phyloP scores from a whole-genome alignment of 2,329 filamentous ascomycete species.

The Ophiostoma sp. region DNA sequence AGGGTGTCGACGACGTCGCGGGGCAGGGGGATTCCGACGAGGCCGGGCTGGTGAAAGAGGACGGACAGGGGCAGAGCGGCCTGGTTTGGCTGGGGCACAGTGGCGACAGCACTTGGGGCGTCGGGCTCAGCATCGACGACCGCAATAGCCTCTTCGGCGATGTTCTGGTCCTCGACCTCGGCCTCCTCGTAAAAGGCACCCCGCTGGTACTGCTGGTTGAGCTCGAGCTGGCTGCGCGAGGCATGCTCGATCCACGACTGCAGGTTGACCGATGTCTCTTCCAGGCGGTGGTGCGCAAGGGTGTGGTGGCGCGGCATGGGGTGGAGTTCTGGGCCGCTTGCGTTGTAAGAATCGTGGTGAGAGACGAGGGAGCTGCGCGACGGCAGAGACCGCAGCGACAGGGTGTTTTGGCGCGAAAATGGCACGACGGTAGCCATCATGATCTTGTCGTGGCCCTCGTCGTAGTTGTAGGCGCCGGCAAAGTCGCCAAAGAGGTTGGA shows the following conservation, averaged over 20 bases:
- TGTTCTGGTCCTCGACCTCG: conserved; percentile 9
- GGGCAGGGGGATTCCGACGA: conserved; percentile 42
- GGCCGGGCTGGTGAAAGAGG: conserved; percentile 10
- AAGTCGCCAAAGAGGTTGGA: conserved; percentile 18
- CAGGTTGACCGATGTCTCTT: conserved; percentile 20
- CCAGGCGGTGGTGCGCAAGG: not conserved
- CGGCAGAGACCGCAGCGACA: conserved; percentile 13
- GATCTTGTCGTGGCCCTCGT: conserved; percentile 21
- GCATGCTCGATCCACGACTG: conserved; percentile 25
- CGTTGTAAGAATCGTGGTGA: not conserved
- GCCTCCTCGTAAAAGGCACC: conserved; percentile 8
- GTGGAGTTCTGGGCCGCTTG: not conserved
- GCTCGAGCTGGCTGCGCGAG: conserved; percentile 17
- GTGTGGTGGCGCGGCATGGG: not conserved
- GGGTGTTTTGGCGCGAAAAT: conserved; percentile 17
- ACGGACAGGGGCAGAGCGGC: conserved; percentile 11
- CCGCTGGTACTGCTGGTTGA: not conserved
- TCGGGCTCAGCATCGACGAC: not conserved
- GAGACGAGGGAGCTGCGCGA: conserved; percentile 17
- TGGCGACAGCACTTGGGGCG: not conserved
- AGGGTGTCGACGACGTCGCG: conserved; percentile 51
- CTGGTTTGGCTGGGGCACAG: not conserved
- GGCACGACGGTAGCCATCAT: conserved; percentile 22
- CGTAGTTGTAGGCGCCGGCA: conserved; percentile 18
- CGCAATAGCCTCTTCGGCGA: not conserved